Evolutionary conservation across 345 rosid genomes (phyloP), one percentile per base, ranked within the genome.

Genomic region (Gynandropsis gynandra): DNA sequence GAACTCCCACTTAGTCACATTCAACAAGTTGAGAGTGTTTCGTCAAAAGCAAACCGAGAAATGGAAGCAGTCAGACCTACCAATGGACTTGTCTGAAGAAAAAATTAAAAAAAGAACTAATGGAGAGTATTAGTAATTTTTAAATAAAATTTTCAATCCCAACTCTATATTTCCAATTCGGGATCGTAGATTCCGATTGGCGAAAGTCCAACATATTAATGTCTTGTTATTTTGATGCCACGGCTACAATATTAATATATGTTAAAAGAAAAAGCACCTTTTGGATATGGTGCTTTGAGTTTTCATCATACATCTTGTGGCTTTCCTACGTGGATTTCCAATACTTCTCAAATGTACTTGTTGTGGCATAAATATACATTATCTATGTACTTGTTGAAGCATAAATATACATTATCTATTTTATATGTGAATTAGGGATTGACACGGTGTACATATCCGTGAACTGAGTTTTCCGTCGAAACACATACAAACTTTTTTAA

Each of bases 1-100:
- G 56, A 65, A 13, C 51, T 59, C 10, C 65, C 70, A 58, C 65
- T 59, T 59, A 58, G 15, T 52, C 47, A 11, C 33, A 10, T 13
- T 47, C 58, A 52, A 37, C 53, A 64, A 51, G 10, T 42, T 56
- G 64, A 51, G 54, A 58, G 58, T 34, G 41, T 57, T 45, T 20
- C 64, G 24, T 18, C 64, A 9, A 50, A 52, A 47, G 20, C 46
- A 32, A 59, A 52, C 31, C 12, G 4, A 41, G 44, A 54, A 42
- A 35, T 50, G 41, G 47, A 50, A 19, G 38, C 20, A 20, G 39
- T 14, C 8, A 29, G 37, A 44, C 9, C 55, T 19, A 51, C 46
- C 54, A 43, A 8, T 38, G 69, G 10, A 43, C 11, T 47, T 42
- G 42, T 27, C 20, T 65, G 46, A 46, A 52, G 4, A n/a, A 40